Evolutionary conservation across 805 yeast genomes (phyloP).

Genomic region (Wickerhamomyces mucosus): DNA sequence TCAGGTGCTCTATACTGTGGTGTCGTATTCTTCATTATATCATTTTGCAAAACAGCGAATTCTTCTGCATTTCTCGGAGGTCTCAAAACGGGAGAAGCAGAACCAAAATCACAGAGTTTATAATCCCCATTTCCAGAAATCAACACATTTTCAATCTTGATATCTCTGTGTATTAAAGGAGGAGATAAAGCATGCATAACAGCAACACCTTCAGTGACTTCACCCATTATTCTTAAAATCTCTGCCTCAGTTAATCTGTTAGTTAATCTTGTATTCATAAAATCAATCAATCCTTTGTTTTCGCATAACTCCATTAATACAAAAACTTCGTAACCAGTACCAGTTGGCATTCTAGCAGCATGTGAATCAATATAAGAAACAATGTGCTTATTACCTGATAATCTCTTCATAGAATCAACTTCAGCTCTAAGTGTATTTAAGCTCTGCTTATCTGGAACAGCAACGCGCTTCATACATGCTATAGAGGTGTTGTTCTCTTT

Average conservation of each 20-base stretch:
- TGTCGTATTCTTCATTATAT: constrained; percentile 70
- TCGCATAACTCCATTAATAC: constrained; percentile 75
- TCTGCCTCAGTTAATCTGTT: constrained; percentile 61
- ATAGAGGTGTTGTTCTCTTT: constrained; percentile 39
- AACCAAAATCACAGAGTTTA: constrained; percentile 78
- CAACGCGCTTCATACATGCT: constrained; percentile 91
- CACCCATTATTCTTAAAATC: constrained; percentile 57
- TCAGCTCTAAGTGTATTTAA: constrained; percentile 82
- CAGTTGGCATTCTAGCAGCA: constrained; percentile 60
- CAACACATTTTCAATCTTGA: constrained; percentile 74
- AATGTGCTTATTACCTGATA: constrained; percentile 60
- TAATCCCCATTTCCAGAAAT: constrained; percentile 47
- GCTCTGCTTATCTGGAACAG: constrained; percentile 83
- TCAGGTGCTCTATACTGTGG: constrained; percentile 84
- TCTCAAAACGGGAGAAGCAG: constrained; percentile 55
- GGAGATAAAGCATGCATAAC: constrained; percentile 69
- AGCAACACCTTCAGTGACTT: constrained; percentile 64
- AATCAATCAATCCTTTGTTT: constrained; percentile 66
- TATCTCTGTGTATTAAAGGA: constrained; percentile 69
- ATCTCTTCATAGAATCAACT: constrained; percentile 92
- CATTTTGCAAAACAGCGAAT: constrained; percentile 49
- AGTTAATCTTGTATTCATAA: constrained; percentile 64
- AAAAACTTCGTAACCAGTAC: constrained; percentile 64
- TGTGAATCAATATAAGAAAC: constrained; percentile 93
- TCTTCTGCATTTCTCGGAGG: constrained; percentile 59